These are phyloP conservation scores for Beta vulgaris DNA, from an alignment of 148 eudicot species.

Conservation along the genomic window DNA sequence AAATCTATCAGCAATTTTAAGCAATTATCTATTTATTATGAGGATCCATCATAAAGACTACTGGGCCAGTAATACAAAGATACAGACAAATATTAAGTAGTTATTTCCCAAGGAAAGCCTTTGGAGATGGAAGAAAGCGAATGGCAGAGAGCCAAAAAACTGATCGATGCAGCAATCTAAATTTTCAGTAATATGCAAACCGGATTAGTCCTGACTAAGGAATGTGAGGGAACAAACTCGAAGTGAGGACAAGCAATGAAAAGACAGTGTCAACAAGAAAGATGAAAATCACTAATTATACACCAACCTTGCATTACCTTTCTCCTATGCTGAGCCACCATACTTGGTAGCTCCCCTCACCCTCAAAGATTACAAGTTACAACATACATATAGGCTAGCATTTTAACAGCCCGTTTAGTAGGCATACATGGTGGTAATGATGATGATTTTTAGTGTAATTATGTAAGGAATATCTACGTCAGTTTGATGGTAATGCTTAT, in stretches of 20 bases:
- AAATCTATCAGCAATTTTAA: too few species aligned
- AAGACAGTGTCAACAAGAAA: background rate
- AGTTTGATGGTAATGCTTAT: too few species aligned
- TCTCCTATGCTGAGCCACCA: background rate
- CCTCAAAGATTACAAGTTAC: background rate
- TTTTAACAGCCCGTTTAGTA: too few species aligned
- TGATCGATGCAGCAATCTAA: background rate
- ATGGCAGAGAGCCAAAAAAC: background rate
- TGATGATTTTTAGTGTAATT: too few species aligned
- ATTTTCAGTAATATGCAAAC: background rate
- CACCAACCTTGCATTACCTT: background rate
- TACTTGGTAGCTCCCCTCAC: too few species aligned
- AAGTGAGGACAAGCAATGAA: background rate
- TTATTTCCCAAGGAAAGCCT: background rate
- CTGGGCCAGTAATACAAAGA: conserved; percentile 2
- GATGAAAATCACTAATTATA: background rate
- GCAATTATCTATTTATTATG: background rate
- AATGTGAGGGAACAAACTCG: background rate
- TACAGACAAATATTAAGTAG: background rate
- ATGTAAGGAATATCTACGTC: too few species aligned
- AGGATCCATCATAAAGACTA: background rate
- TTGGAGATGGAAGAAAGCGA: background rate
- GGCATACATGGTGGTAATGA: too few species aligned
- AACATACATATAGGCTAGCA: background rate
- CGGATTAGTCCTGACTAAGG: background rate